Evolutionary conservation across 257 asterid genomes (phyloP).

Genomic region (Solanum pimpinellifolium): DNA sequence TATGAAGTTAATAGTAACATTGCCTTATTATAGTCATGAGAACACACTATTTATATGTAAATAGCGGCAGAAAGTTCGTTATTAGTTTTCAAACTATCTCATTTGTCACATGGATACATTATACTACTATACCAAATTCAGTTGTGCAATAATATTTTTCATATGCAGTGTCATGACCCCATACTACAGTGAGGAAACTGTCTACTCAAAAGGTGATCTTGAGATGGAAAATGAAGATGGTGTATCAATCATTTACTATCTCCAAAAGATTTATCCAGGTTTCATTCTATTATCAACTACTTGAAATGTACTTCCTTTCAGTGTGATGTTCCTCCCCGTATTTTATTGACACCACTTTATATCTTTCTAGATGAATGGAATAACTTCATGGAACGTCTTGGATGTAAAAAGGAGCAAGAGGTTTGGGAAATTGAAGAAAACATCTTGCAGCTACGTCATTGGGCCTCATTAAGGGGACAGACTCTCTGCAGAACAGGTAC

Average conservation of each 20-base stretch:
- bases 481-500: conserved; percentile 91
- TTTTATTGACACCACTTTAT: background rate
- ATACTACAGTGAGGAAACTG: conserved; percentile 95
- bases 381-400: conserved; percentile 84
- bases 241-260: conserved; percentile 77
- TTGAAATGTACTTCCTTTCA: background rate
- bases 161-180: conserved; percentile 87
- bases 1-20: background rate
- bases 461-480: conserved; percentile 99
- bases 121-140: background rate
- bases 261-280: conserved; percentile 94
- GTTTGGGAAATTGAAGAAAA: conserved; percentile 83
- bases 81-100: background rate
- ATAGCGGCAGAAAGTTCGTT: background rate
- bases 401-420: conserved; percentile 51
- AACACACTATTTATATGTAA: background rate
- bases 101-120: background rate
- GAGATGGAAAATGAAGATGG: conserved; percentile 99
- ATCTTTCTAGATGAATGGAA: conserved; percentile 82
- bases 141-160: conserved; percentile 11
- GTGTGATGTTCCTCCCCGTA: conserved; percentile 5
- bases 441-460: conserved; percentile 85
- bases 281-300: background rate
- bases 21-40: background rate
- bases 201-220: conserved; percentile 88